Conservation (phyloP, 2,329 filamentous ascomycete genomes). For the Cytospora chrysosperma region DNA sequence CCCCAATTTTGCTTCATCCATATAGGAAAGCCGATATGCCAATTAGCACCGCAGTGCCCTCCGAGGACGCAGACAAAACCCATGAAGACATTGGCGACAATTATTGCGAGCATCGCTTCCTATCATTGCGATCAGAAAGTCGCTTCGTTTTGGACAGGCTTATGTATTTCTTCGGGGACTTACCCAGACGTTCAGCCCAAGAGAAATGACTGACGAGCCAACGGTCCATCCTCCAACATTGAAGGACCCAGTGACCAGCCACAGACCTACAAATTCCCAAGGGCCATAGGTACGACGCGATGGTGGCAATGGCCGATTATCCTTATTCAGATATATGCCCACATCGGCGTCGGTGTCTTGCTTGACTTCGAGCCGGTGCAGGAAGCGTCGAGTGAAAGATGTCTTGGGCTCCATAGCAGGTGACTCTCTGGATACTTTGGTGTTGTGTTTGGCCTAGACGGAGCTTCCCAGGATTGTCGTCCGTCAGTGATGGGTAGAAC, state of each 20-base stretch:
- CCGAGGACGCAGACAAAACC: slow-evolving; percentile 30
- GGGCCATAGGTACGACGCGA: slow-evolving; percentile 34
- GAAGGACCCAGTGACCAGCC: slow-evolving; percentile 36
- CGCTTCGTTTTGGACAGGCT: background rate
- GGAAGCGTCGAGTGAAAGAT: slow-evolving; percentile 4
- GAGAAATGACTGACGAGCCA: slow-evolving; percentile 32
- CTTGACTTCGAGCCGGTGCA: slow-evolving; percentile 28
- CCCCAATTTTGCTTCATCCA: slow-evolving; percentile 32
- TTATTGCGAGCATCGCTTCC: slow-evolving; percentile 31
- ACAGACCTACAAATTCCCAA: slow-evolving; percentile 35
- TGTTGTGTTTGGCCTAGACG: too few species aligned
- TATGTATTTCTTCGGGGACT: background rate
- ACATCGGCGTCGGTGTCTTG: slow-evolving; percentile 29
- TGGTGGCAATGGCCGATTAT: slow-evolving; percentile 33
- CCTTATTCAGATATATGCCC: slow-evolving; percentile 32
- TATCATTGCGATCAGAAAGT: background rate
- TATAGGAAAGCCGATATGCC: slow-evolving; percentile 32
- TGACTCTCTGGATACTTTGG: background rate
- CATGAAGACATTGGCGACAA: slow-evolving; percentile 29
- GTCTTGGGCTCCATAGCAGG: background rate
- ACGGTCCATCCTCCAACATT: slow-evolving; percentile 37
- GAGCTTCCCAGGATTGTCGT: too few species aligned
- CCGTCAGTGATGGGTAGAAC: too few species aligned
- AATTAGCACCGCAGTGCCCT: slow-evolving; percentile 31
- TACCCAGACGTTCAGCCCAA: slow-evolving; percentile 30